A percentile compares a stretch with the other conserved stretches of the same genome.
Evolutionary conservation across 73 alveolate genomes (phyloP).

Genomic region (Symbiodinium pilosum): DNA sequence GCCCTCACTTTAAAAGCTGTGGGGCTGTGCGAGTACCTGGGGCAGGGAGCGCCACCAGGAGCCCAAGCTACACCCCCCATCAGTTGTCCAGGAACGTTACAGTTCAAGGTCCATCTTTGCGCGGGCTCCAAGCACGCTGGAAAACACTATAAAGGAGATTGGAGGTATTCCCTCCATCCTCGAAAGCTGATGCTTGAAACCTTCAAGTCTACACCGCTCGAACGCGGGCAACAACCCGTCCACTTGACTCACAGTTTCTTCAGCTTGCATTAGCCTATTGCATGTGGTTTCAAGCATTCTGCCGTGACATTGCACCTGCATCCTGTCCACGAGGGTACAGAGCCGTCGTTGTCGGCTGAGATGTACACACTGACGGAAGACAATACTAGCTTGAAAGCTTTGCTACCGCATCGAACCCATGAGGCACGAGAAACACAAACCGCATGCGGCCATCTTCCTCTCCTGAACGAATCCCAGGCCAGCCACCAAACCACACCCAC

Average conservation of each 20-base stretch:
- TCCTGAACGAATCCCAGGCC: too few relatives aligned
- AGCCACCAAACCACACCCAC: too few relatives aligned
- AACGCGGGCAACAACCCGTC: background rate
- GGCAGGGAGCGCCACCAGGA: background rate
- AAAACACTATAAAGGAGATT: background rate
- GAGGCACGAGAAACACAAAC: too few relatives aligned
- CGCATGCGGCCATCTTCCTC: too few relatives aligned
- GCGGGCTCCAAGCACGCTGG: background rate
- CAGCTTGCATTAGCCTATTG: too few relatives aligned
- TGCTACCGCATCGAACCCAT: too few relatives aligned
- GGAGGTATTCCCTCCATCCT: background rate
- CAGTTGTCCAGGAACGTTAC: too few relatives aligned
- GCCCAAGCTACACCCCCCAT: too few relatives aligned
- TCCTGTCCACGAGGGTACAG: constrained; percentile 21
- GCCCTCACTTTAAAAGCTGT: background rate
- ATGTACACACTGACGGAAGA: background rate
- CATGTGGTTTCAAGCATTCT: background rate
- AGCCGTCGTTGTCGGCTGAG: constrained; percentile 1
- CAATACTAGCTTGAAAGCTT: background rate
- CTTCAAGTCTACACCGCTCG: too few relatives aligned
- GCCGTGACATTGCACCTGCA: background rate
- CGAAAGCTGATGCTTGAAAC: background rate
- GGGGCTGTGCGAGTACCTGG: constrained; percentile 9
- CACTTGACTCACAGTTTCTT: too few relatives aligned
- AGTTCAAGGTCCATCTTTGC: too few relatives aligned